Percentiles rank a stretch among this genome's conserved stretches.
Conservation (phyloP, 257 asterid species). For the Eustoma russellianum region DNA sequence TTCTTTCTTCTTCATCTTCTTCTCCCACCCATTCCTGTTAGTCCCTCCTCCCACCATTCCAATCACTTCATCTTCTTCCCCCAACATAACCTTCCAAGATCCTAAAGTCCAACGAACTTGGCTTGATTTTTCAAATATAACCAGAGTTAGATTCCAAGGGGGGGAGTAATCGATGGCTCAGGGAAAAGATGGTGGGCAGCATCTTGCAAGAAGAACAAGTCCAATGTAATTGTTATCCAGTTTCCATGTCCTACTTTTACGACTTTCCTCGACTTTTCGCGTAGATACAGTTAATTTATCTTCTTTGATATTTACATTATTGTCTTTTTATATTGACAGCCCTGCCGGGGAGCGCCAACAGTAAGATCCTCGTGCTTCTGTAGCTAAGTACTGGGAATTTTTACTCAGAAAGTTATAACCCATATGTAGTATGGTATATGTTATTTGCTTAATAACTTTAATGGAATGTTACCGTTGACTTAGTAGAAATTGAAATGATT, state of each 20-base stretch:
- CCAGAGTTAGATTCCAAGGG: conserved; percentile 58
- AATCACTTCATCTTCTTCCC: no score
- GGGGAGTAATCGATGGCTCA: conserved; percentile 86
- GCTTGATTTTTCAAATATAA: conserved; percentile 67
- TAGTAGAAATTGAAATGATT: no score
- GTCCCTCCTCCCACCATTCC: no score
- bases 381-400: neutral
- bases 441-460: conserved; percentile 2
- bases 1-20: no score
- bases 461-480: neutral
- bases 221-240: conserved; percentile 46
- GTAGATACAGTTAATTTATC: neutral
- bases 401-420: no score
- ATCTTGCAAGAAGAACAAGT: conserved; percentile 88
- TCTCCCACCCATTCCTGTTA: no score
- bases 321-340: conserved; percentile 32
- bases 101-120: conserved; percentile 51
- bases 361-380: conserved; percentile 32
- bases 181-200: conserved; percentile 98
- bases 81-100: no score
- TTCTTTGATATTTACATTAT: neutral
- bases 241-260: no score
- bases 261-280: neutral
- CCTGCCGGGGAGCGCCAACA: conserved; percentile 84
- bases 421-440: neutral